Evolutionary conservation across 2,329 filamentous ascomycete genomes (phyloP).

Genomic region (Emydomyces testavorans): DNA sequence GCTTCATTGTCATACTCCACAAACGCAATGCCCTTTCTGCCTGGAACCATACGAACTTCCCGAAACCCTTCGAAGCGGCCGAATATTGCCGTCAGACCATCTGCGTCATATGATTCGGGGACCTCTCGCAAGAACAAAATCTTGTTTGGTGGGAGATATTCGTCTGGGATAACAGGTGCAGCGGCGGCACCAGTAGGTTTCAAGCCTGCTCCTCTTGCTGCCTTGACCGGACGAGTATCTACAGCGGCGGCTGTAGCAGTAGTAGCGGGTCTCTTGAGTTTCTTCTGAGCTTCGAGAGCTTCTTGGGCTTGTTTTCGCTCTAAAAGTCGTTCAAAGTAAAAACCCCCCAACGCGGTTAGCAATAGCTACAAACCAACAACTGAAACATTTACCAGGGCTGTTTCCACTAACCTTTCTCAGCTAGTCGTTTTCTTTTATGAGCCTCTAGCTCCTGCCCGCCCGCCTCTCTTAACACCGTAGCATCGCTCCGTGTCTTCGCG

Average conservation of each 20-base stretch:
- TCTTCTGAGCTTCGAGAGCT: slow-evolving; percentile 65
- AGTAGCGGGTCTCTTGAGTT: slow-evolving; percentile 53
- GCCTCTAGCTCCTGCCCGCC: slow-evolving; percentile 69
- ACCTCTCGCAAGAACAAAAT: slow-evolving; percentile 89
- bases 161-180: slow-evolving; percentile 76
- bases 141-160: slow-evolving; percentile 95
- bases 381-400: background rate
- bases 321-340: slow-evolving; percentile 22
- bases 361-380: too few species aligned
- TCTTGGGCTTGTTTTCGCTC: slow-evolving; percentile 73
- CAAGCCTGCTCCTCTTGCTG: slow-evolving; percentile 58
- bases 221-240: slow-evolving; percentile 52
- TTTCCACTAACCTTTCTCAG: slow-evolving; percentile 63
- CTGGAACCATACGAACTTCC: slow-evolving; percentile 81
- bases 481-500: slow-evolving; percentile 76
- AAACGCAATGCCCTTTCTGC: slow-evolving; percentile 80
- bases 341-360: too few species aligned
- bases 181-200: slow-evolving; percentile 61
- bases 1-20: slow-evolving; percentile 89
- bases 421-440: slow-evolving; percentile 72
- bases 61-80: slow-evolving; percentile 84
- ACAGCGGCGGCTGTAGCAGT: slow-evolving; percentile 34
- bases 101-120: slow-evolving; percentile 73
- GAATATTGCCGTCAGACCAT: slow-evolving; percentile 69
- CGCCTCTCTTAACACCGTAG: slow-evolving; percentile 64